Conservation (phyloP, 331 rosid genomes). For the Acacia concinna region DNA sequence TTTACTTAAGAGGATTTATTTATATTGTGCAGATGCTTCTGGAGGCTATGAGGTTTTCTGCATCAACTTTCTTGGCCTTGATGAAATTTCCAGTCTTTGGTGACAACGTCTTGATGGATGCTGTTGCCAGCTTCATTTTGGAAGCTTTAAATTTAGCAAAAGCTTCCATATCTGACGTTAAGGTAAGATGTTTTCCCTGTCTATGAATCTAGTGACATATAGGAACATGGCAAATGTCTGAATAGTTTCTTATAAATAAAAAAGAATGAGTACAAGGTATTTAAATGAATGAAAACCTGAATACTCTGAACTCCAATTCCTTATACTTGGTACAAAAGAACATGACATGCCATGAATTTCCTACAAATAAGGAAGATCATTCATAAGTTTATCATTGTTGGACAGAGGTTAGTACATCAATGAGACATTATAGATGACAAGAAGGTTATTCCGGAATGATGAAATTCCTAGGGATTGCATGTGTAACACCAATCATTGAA, state of each 20-base stretch:
- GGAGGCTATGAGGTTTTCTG: constrained; percentile 64
- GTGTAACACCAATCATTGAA: background rate
- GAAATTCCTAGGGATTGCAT: background rate
- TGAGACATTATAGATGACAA: background rate
- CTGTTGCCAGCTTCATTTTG: constrained; percentile 51
- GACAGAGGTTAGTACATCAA: background rate
- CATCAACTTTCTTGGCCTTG: constrained; percentile 60
- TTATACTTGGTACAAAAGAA: background rate
- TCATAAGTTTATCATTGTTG: background rate
- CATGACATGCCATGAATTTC: background rate
- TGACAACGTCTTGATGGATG: constrained; percentile 46
- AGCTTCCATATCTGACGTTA: constrained; percentile 57
- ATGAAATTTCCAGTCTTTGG: constrained; percentile 47
- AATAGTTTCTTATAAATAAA: background rate
- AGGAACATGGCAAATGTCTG: background rate
- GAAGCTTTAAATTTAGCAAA: constrained; percentile 63
- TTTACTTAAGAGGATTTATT: constrained; percentile 27
- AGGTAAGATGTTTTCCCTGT: constrained; percentile 49
- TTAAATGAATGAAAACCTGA: background rate
- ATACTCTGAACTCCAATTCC: background rate
- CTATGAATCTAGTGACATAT: background rate
- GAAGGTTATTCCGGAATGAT: background rate
- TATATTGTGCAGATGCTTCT: constrained; percentile 66
- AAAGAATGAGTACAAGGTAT: background rate
- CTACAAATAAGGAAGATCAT: background rate